Conservation (phyloP, 2,329 filamentous ascomycete species). For the Colletotrichum chrysophilum region DNA sequence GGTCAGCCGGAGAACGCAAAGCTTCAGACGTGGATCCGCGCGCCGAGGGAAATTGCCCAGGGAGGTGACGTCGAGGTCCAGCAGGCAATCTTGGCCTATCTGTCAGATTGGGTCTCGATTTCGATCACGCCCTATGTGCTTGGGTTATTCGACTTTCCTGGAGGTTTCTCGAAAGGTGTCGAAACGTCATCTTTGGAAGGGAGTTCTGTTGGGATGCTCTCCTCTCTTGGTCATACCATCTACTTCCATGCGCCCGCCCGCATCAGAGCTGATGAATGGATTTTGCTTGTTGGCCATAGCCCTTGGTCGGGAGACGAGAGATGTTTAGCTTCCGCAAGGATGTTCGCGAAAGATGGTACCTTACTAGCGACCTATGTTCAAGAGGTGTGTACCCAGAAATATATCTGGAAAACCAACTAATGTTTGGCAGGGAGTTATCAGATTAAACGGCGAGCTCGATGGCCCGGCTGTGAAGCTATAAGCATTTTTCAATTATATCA, state of each 20-base stretch:
- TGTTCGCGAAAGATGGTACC: not conserved
- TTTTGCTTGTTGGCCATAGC: not conserved
- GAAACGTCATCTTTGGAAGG: not conserved
- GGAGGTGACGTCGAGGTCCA: not conserved
- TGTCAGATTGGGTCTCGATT: not conserved
- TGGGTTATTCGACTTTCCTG: not conserved
- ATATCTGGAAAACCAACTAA: not conserved
- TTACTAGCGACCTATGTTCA: not conserved
- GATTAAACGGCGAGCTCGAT: accelerated
- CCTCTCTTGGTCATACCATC: not conserved
- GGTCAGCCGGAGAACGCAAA: not conserved
- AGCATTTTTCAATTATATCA: not conserved
- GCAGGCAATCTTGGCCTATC: not conserved
- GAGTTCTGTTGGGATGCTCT: not conserved
- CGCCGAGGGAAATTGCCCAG: not conserved
- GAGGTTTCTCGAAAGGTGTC: not conserved
- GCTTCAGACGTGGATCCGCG: not conserved
- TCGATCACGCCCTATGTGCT: not conserved
- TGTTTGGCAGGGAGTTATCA: not conserved
- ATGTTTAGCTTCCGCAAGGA: not conserved
- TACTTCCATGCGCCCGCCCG: not conserved
- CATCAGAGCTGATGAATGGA: not conserved
- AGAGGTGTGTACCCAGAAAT: not conserved
- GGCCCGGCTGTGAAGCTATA: accelerated
- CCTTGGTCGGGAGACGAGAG: not conserved